These are phyloP conservation scores for Beta vulgaris DNA, from an alignment of 148 eudicot species.

Conservation along the genomic window DNA sequence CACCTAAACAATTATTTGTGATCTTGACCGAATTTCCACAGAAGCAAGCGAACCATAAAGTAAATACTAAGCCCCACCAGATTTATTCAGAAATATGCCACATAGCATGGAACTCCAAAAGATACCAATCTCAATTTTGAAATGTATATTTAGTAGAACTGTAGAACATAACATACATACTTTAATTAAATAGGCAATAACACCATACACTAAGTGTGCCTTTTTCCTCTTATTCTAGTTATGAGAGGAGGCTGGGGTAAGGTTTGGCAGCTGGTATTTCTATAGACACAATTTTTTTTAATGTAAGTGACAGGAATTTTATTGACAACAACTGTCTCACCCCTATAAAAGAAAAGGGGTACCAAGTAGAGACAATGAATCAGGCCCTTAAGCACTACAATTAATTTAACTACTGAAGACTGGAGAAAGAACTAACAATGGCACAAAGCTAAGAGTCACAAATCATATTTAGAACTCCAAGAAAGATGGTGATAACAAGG, in stretches of 20 bases:
- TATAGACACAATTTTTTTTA: too few relatives aligned
- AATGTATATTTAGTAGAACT: not conserved
- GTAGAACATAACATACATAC: too few relatives aligned
- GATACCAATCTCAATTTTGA: not conserved
- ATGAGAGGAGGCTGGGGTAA: too few relatives aligned
- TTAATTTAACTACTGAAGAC: not conserved
- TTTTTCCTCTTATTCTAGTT: too few relatives aligned
- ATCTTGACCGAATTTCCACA: not conserved
- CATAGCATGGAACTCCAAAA: not conserved
- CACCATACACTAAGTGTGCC: too few relatives aligned
- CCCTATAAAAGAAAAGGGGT: not conserved
- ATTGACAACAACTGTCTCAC: not conserved
- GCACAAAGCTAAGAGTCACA: not conserved
- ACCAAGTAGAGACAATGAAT: not conserved
- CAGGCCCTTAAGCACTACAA: not conserved
- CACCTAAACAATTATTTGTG: not conserved
- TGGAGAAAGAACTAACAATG: not conserved
- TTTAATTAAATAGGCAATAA: too few relatives aligned
- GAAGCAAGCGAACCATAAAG: not conserved
- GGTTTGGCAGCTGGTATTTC: too few relatives aligned
- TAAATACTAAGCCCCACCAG: too few relatives aligned
- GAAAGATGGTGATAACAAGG: not conserved
- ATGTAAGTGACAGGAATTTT: too few relatives aligned
- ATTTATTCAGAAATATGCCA: too few relatives aligned
- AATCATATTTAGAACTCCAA: not conserved